Evolutionary conservation across 768 basidiomycete genomes (phyloP), one percentile per base, ranked within the genome.

Genomic region (Phlebiopsis flavidoalba): DNA sequence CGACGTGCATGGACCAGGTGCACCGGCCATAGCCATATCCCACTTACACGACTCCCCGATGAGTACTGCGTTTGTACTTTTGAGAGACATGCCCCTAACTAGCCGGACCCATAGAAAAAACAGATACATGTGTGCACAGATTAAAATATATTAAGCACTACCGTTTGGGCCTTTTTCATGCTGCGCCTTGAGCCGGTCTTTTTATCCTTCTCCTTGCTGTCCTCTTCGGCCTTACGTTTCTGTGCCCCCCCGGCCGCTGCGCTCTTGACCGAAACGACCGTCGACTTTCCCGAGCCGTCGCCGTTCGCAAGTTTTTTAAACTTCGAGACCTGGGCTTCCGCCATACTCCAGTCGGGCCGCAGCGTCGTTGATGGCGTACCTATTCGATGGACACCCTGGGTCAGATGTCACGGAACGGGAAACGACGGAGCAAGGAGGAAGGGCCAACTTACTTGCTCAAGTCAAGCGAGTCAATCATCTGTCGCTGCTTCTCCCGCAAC

Each of bases 391-490:
- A 40, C 26, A 47, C 31, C 12, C 61, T 36, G 31, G 12, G 48
- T 46, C 48, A 59, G 58, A 35, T 43, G 40, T 43, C 40, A 57
- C 19, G 14, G 43, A 58, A 59, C 56, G 50, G 65, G 47, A 1
- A 17, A 5, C 26, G 10, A 51, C 35, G 26, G 6, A 54, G 14
- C 59, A 11, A 8, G 21, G 8, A 33, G 35, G 10, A 54, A 40
- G 21, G 37, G 36, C 47, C 53, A 50, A 80, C 92, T 82, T 70
- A 98, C 94, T 89, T 88, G 75, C 80, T 84, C 61, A 98, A 74
- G 75, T 98, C 94, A 33, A 99, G 80, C 21, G 91, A 83, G 64
- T 93, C 86, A 53, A 98, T 86, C 80, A 98, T 85, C 72, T 90
- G 89, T 22, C 88, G 80, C 74, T 98, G 95, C 72, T 88, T 83